A percentile compares a stretch with the other conserved stretches of the same genome.
These are phyloP conservation scores for Psilocybe cubensis DNA, from an alignment of 768 basidiomycete species.

Conservation along the genomic window DNA sequence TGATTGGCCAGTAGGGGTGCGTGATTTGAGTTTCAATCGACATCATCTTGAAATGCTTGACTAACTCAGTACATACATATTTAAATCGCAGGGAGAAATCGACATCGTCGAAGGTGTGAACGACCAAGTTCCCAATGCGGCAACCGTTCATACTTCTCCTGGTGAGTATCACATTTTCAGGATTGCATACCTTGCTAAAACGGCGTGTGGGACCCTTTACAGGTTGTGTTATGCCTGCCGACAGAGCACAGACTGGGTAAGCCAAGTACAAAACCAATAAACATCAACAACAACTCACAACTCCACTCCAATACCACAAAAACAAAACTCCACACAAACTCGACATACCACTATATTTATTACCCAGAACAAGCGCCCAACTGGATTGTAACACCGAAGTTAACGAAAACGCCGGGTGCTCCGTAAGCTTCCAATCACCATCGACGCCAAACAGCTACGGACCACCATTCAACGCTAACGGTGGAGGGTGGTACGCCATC, in stretches of 20 bases:
- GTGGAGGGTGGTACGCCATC: conserved; percentile 70
- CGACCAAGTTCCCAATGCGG: conserved; percentile 32
- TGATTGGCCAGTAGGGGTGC: conserved; percentile 48
- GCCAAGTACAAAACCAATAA: conserved; percentile 5
- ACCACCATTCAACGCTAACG: conserved; percentile 60
- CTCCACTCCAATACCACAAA: too few relatives aligned
- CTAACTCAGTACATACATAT: conserved; percentile 12
- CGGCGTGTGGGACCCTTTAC: conserved; percentile 17
- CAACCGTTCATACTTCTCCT: conserved; percentile 37
- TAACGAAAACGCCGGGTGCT: conserved; percentile 36
- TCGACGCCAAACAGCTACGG: conserved; percentile 48
- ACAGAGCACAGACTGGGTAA: conserved; percentile 44
- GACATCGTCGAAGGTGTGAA: conserved; percentile 43
- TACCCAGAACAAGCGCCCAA: conserved; percentile 2
- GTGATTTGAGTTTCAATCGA: conserved; percentile 10
- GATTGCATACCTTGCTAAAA: conserved; percentile 17
- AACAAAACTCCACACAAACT: too few relatives aligned
- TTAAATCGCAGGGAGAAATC: conserved; percentile 33
- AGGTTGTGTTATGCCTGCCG: conserved; percentile 25
- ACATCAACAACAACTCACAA: background rate
- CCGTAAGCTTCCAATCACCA: conserved; percentile 47
- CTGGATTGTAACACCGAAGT: conserved; percentile 15
- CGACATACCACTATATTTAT: too few relatives aligned
- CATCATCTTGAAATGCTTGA: background rate
- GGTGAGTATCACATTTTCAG: conserved; percentile 53